Conservation (phyloP, 371 early-diverging fungal genomes). For the Synchytrium microbalum region DNA sequence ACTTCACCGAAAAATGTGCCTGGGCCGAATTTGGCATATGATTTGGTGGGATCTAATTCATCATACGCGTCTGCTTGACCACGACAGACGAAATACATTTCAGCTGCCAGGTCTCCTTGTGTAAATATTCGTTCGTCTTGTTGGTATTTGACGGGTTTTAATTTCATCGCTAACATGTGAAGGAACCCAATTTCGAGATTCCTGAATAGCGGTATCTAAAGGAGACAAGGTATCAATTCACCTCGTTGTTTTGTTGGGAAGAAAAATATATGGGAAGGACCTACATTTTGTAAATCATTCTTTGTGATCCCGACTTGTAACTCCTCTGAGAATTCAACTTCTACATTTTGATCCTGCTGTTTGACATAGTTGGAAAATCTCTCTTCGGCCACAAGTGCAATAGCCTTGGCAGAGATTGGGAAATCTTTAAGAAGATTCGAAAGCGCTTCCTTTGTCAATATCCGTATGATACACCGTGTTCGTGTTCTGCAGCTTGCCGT, state of each 20-base stretch:
- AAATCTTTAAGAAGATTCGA: constrained; percentile 18
- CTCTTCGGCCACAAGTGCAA: constrained; percentile 36
- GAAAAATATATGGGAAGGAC: not conserved
- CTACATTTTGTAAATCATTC: constrained; percentile 34
- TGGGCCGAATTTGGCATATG: constrained; percentile 36
- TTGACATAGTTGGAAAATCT: constrained; percentile 35
- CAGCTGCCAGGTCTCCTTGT: constrained; percentile 34
- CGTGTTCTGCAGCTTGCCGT: constrained; percentile 39
- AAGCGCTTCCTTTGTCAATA: constrained; percentile 38
- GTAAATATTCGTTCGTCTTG: constrained; percentile 25
- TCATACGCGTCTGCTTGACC: constrained; percentile 35
- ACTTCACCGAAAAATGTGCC: constrained; percentile 44
- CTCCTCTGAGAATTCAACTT: constrained; percentile 40
- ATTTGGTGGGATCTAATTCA: constrained; percentile 24
- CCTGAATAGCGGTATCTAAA: constrained; percentile 38
- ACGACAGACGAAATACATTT: constrained; percentile 39
- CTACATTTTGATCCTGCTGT: constrained; percentile 25
- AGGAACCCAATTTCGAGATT: constrained; percentile 38
- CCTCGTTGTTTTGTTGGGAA: no score
- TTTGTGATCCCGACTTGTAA: constrained; percentile 36
- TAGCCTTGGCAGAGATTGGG: constrained; percentile 29
- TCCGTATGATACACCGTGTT: constrained; percentile 33
- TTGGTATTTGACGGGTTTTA: constrained; percentile 32
- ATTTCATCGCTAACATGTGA: constrained; percentile 33
- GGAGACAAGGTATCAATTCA: not conserved